Conservation (phyloP, 305 asterid genomes). For the Lippia alba region DNA sequence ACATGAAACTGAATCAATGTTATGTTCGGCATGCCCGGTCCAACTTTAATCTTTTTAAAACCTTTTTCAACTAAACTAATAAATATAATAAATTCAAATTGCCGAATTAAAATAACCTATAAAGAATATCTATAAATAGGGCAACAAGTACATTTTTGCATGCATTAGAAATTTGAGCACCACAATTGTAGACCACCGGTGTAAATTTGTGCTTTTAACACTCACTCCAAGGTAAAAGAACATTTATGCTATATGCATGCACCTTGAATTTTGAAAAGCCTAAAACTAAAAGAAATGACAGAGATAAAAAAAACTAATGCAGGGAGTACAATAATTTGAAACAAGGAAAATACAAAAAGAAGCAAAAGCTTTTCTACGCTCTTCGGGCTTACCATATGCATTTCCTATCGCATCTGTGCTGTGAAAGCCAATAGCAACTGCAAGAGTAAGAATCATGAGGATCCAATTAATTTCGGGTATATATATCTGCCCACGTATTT, state of each 20-base stretch:
- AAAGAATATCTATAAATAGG: background rate
- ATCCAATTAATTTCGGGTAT: slow-evolving; percentile 87
- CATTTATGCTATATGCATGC: no score
- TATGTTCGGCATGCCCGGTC: background rate
- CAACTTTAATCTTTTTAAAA: background rate
- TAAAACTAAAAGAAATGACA: no score
- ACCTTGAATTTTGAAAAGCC: no score
- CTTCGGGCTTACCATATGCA: slow-evolving; percentile 81
- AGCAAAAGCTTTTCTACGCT: background rate
- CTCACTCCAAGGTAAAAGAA: slow-evolving; percentile 9
- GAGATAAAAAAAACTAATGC: no score
- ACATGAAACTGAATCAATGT: no score
- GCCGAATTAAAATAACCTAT: background rate
- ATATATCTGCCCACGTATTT: slow-evolving; percentile 77
- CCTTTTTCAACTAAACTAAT: background rate
- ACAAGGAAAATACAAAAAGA: background rate
- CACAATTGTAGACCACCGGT: no score
- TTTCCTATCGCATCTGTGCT: slow-evolving; percentile 68
- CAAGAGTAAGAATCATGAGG: slow-evolving; percentile 83
- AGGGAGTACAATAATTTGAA: no score
- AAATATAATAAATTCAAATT: no score
- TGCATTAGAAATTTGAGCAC: background rate
- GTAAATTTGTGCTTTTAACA: background rate
- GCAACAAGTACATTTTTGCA: background rate
- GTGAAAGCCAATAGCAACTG: slow-evolving; percentile 70